Conservation (phyloP, 129 eudicot species). For the Lactuca saligna region DNA sequence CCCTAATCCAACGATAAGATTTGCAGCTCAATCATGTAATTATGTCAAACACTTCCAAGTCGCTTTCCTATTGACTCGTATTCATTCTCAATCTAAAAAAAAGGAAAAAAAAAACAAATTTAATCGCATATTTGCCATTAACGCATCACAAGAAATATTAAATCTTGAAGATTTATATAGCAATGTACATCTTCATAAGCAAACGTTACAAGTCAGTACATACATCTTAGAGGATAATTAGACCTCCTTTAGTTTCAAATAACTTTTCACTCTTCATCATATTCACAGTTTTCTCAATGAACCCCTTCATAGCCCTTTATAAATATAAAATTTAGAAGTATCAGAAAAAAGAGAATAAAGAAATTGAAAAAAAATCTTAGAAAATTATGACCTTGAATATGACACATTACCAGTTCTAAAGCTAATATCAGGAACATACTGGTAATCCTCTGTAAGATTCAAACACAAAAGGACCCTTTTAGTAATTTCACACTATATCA, state of each 20-base stretch:
- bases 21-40: constrained; percentile 94
- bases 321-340: background rate
- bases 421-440: constrained; percentile 83
- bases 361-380: constrained; percentile 43
- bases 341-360: background rate
- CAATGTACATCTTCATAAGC: constrained; percentile 28
- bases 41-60: constrained; percentile 69
- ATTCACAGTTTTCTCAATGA: constrained; percentile 66
- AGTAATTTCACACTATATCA: constrained; percentile 11
- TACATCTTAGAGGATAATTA: constrained; percentile 90
- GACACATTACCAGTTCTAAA: constrained; percentile 91
- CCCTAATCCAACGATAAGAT: constrained; percentile 76
- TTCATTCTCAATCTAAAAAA: constrained; percentile 87
- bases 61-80: constrained; percentile 67
- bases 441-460: constrained; percentile 75
- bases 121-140: constrained; percentile 7
- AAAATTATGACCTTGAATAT: constrained; percentile 58
- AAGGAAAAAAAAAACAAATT: background rate
- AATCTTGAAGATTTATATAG: background rate
- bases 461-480: constrained; percentile 10
- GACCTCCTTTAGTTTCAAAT: constrained; percentile 93
- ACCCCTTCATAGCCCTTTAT: constrained; percentile 77
- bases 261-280: constrained; percentile 87
- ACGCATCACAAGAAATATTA: too few species aligned
- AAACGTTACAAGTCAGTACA: constrained; percentile 23